phyloP scores from a whole-genome alignment of 495 filamentous ascomycete genomes.

The Neurospora sp. region DNA sequence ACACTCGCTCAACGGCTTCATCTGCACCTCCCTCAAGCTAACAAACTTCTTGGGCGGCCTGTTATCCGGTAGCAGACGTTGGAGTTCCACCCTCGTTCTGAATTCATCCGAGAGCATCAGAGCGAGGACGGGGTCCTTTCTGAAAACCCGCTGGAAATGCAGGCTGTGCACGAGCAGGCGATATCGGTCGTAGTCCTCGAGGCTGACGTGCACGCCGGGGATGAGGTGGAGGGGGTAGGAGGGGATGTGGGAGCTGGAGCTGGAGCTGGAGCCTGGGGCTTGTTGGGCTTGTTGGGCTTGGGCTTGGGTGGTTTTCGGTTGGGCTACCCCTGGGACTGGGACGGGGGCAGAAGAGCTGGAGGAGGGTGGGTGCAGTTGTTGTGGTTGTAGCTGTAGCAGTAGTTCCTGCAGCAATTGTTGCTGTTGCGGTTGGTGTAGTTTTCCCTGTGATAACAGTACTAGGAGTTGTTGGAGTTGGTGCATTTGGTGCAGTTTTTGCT shows the following conservation, averaged over 20 bases:
- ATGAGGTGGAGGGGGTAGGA: not conserved
- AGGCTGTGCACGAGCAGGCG: not conserved
- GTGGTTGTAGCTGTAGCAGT: not conserved
- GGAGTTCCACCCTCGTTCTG: not conserved
- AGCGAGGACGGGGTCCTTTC: not conserved
- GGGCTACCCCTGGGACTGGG: not conserved
- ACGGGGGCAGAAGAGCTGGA: not conserved
- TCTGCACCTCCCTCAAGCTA: not conserved
- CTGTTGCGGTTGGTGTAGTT: not conserved
- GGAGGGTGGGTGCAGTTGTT: not conserved
- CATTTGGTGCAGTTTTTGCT: not conserved
- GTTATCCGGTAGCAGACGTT: not conserved
- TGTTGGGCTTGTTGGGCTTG: too few relatives aligned
- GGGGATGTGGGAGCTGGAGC: not conserved
- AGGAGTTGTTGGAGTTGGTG: not conserved
- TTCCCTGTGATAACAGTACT: not conserved
- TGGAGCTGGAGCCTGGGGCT: not conserved
- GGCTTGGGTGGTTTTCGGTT: not conserved
- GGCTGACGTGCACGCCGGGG: not conserved
- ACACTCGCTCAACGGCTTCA: not conserved
- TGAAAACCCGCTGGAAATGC: not conserved
- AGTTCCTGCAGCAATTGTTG: not conserved
- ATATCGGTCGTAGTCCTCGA: not conserved
- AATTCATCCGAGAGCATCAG: not conserved
- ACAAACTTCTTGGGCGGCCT: not conserved